Evolutionary conservation across 2,329 filamentous ascomycete genomes (phyloP).

Genomic region (Cladorrhinum sp.): DNA sequence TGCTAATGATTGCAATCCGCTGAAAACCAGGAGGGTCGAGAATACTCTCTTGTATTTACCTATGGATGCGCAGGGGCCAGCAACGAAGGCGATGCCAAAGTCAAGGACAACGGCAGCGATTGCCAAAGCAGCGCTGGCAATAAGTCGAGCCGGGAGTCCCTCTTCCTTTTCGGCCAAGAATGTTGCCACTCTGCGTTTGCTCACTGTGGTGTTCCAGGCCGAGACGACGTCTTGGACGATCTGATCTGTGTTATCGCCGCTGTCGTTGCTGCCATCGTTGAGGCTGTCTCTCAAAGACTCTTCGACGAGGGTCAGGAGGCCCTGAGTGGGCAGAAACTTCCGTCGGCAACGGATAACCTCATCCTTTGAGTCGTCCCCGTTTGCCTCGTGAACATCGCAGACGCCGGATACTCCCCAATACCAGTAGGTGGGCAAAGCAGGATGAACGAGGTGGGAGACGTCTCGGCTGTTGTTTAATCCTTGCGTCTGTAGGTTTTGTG

Average conservation of each 20-base stretch:
- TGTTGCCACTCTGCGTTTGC: background rate
- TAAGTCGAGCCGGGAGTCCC: background rate
- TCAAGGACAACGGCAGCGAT: conserved; percentile 12
- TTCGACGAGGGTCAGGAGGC: conserved; percentile 11
- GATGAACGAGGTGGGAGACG: conserved; percentile 2
- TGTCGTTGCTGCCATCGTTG: background rate
- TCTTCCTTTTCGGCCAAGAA: conserved; percentile 7
- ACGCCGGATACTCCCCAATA: conserved; percentile 12
- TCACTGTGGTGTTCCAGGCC: conserved; percentile 14
- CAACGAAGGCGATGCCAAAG: background rate
- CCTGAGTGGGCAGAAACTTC: conserved; percentile 10
- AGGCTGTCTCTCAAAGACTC: conserved; percentile 6
- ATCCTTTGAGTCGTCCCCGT: background rate
- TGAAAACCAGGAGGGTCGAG: background rate
- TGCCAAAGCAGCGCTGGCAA: conserved; percentile 12
- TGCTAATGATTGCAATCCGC: conserved; percentile 4
- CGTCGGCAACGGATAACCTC: background rate
- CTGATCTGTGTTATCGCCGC: background rate
- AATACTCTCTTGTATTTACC: background rate
- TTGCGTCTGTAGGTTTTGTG: background rate
- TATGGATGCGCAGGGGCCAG: background rate
- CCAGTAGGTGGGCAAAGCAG: conserved; percentile 8
- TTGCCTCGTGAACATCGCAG: conserved; percentile 6
- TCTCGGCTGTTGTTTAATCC: background rate
- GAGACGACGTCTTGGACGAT: background rate